Evolutionary conservation across 2,329 filamentous ascomycete genomes (phyloP).

Genomic region (Penicillium palitans): DNA sequence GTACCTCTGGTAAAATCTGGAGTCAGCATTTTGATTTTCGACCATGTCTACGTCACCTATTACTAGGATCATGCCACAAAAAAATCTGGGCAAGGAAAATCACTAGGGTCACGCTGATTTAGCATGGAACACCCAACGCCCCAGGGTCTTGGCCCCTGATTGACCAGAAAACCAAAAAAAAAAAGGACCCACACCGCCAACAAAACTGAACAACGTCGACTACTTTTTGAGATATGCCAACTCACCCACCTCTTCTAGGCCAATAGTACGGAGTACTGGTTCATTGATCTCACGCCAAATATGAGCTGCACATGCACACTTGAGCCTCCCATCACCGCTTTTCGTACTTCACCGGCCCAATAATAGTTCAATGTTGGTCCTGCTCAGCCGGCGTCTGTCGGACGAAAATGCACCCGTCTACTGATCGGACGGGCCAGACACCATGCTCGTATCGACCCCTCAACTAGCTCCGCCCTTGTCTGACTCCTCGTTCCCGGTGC

Average conservation of each 20-base stretch:
- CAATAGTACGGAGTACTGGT: background rate
- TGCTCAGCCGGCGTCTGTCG: background rate
- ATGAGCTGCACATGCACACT: slow-evolving; percentile 1
- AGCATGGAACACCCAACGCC: background rate
- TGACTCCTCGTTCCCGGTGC: background rate
- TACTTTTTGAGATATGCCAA: background rate
- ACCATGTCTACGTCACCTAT: background rate
- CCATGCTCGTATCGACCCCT: background rate
- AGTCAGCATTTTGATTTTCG: background rate
- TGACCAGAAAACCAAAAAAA: background rate
- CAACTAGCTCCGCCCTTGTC: slow-evolving; percentile 1
- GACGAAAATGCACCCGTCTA: background rate
- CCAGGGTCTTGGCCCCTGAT: slow-evolving; percentile 3
- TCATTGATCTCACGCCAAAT: background rate
- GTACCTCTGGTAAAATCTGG: background rate
- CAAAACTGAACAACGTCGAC: background rate
- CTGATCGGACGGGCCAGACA: background rate
- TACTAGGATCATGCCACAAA: slow-evolving; percentile 4
- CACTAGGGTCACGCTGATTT: background rate
- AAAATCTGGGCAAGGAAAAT: background rate
- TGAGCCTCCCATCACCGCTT: slow-evolving; percentile 7
- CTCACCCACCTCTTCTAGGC: background rate
- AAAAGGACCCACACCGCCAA: background rate
- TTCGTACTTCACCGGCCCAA: background rate
- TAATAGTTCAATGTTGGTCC: background rate